Evolutionary conservation across 768 basidiomycete species (phyloP), one percentile per base, ranked within the genome.

Genomic region (Tulasnella sp.): DNA sequence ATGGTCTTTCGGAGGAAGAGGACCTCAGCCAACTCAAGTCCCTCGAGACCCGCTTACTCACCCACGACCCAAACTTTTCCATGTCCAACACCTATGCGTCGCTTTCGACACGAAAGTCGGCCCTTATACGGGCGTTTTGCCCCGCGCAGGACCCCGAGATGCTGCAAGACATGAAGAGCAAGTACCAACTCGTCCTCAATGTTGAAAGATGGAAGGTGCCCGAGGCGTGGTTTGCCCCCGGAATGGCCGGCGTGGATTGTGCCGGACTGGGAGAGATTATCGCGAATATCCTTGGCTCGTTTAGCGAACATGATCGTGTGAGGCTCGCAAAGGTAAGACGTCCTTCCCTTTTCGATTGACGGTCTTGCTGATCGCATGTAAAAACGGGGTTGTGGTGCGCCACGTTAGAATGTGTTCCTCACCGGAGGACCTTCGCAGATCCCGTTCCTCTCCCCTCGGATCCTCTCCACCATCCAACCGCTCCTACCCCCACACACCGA

Each of bases 181-280:
- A 41, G 62, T 51, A 84, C 43, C 82, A 90, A 56, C 80, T 98
- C 54, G 91, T 96, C 65, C 73, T 98, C 41, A 94, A 84, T 64
- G 80, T 86, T 9, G 94, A 98, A 71, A 75, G 91, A 37, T 89
- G 86, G 76, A 76, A 93, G 35, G 90, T 86, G 6, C 87, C 86
- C 62, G 96, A 98, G 70, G 80, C 89, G 0, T 91, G 84, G 75
- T 96, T 94, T 71, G 83, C 86, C 25, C 94, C 94, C 0, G 74
- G 73, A n/a, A 92, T 96, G 80, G 93, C 89, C 2, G 94, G 96
- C 1, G 75, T 94, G 15, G 96, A 98, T 68, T 88, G 84, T 11
- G 94, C 96, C 0, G 96, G 96, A 0, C 69, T 99, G 7, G 86
- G 84, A n/a, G 96, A 99, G 69, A 81, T 97, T 2, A 70, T 92